Evolutionary conservation across 768 basidiomycete genomes (phyloP).

Genomic region (Panaeolus papilionaceus): DNA sequence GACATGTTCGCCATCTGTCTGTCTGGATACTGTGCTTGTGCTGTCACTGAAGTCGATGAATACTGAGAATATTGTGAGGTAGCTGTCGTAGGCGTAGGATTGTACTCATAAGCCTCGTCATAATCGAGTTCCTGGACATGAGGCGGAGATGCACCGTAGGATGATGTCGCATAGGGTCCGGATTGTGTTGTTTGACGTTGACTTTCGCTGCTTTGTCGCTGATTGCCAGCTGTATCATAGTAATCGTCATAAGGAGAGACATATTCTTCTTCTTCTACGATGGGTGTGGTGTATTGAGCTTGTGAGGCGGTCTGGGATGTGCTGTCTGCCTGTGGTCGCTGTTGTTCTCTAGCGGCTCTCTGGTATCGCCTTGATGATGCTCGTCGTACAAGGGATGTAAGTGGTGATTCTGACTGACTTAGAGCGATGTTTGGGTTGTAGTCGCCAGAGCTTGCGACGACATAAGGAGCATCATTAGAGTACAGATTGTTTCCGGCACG

Average conservation of each 20-base stretch:
- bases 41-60: neutral
- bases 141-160: neutral
- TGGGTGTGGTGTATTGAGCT: slow-evolving; percentile 9
- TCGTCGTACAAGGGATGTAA: slow-evolving; percentile 60
- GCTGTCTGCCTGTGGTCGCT: slow-evolving; percentile 21
- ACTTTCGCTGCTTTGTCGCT: neutral
- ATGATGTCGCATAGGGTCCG: neutral
- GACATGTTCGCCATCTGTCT: neutral
- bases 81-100: neutral
- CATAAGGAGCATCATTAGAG: neutral
- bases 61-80: neutral
- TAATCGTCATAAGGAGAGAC: slow-evolving; percentile 9
- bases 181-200: neutral
- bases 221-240: neutral
- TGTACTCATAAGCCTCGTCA: slow-evolving; percentile 3
- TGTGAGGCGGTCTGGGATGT: slow-evolving; percentile 17
- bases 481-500: neutral
- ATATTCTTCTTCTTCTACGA: slow-evolving; percentile 14
- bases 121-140: neutral
- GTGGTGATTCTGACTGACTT: slow-evolving; percentile 51
- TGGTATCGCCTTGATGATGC: slow-evolving; percentile 52
- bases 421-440: slow-evolving; percentile 20
- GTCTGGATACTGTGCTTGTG: neutral
- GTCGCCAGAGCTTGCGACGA: slow-evolving; percentile 13
- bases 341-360: slow-evolving; percentile 18